phyloP scores from a whole-genome alignment of 805 yeast species.

The Wickerhamiella nectarea region DNA sequence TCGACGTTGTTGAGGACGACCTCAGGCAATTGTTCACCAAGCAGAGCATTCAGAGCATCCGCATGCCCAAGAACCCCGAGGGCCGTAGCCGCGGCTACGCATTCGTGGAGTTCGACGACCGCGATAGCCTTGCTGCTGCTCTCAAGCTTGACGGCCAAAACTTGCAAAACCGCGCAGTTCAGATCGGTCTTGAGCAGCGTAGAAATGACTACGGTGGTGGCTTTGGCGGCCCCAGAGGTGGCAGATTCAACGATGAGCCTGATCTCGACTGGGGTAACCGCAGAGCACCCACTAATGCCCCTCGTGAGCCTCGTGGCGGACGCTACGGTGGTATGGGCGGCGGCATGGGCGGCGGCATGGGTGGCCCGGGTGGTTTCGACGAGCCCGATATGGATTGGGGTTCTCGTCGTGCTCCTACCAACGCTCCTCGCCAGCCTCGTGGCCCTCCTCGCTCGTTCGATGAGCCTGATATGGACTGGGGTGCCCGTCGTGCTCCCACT shows the following conservation, averaged over 20 bases:
- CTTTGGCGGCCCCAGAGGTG: conserved; percentile 17
- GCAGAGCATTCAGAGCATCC: conserved; percentile 42
- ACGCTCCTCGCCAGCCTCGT: conserved; percentile 22
- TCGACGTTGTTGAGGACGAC: conserved; percentile 58
- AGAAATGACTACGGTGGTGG: conserved; percentile 22
- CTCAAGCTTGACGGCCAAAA: conserved; percentile 57
- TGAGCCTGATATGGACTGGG: conserved; percentile 19
- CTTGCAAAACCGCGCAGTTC: conserved; percentile 54
- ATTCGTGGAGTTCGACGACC: conserved; percentile 73
- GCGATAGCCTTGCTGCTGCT: conserved; percentile 65
- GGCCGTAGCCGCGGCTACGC: conserved; percentile 77
- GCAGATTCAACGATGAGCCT: conserved; percentile 8
- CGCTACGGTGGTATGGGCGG: background rate
- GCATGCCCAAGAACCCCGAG: conserved; percentile 58
- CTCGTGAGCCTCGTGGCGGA: conserved; percentile 8
- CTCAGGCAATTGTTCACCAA: conserved; percentile 31
- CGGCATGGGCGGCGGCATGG: background rate
- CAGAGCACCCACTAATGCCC: conserved; percentile 11
- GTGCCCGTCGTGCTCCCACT: conserved; percentile 14
- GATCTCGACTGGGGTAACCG: conserved; percentile 19
- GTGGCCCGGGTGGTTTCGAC: conserved; percentile 1
- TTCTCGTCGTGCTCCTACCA: conserved; percentile 15
- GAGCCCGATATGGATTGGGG: conserved; percentile 33
- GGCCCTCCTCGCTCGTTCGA: conserved; percentile 15
- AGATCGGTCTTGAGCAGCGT: conserved; percentile 60